Evolutionary conservation across 2,329 filamentous ascomycete species (phyloP), one percentile per base, ranked within the genome.

Genomic region (Cordyceps militaris): DNA sequence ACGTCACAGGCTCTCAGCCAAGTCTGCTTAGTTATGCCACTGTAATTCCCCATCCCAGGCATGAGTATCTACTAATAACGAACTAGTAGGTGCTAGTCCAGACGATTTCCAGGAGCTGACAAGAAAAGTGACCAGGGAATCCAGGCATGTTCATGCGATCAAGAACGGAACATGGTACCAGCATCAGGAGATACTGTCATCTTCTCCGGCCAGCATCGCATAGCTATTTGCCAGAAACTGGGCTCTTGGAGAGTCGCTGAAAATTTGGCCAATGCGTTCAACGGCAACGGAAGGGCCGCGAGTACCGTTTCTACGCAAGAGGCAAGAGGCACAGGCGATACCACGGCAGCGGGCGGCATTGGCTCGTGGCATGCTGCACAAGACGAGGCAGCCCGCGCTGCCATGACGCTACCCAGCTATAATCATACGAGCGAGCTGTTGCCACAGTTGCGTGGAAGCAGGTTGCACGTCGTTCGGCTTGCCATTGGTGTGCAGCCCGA

Each of bases 1-100:
- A 32, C n/a, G n/a, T n/a, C n/a, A n/a, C n/a, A n/a, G n/a, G n/a
- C n/a, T 52, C 49, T 42, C 23, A 30, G 49, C 49, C 49, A 48
- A 48, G 46, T 16, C 42, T 24, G 19, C 38, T 21, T 3, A 9
- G n/a, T 21, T 47, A 24, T 43, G 34, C 34, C 34, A 16, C 34
- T 36, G 34, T n/a, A 13, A 38, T 42, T 21, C 38, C 40, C 40
- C 40, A 43, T 43, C 21, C 40, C 21, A 24, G 40, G 10, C 40
- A 43, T 16, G 19, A 9, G 40, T 5, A 23, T 38, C 14, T 7
- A 24, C 13, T 21, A 24, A 23, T 16, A 16, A 16, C n/a, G 4
- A n/a, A n/a, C 34, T 38, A 5, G 34, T n/a, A n/a, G n/a, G n/a
- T n/a, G n/a, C n/a, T 16, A n/a, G 34, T 16, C 34, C 34, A 38